Percentiles rank a stretch among this genome's conserved stretches.
Conservation (phyloP, 768 basidiomycete genomes). For the Tricholoma hemisulphureum region DNA sequence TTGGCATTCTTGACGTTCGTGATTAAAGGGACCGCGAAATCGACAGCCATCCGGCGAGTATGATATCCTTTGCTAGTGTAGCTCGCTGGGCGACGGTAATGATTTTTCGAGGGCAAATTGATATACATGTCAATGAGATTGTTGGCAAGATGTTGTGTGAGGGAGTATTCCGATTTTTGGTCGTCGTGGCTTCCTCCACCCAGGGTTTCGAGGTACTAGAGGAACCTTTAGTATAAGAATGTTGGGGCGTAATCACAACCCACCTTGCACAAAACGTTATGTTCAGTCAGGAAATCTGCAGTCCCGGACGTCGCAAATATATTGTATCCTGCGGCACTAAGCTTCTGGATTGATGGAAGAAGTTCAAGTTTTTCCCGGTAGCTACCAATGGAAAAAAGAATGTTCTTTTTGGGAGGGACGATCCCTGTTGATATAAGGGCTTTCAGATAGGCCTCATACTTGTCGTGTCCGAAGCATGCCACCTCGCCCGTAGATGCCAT, state of each 20-base stretch:
- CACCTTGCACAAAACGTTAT: slow-evolving; percentile 94
- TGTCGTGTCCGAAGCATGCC: slow-evolving; percentile 96
- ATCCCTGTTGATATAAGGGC: slow-evolving; percentile 96
- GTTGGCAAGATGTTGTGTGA: slow-evolving; percentile 94
- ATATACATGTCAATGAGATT: slow-evolving; percentile 99
- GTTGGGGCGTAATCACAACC: slow-evolving; percentile 4
- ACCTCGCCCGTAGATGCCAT: slow-evolving; percentile 99
- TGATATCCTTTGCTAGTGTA: slow-evolving; percentile 97
- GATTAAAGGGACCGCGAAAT: slow-evolving; percentile 95
- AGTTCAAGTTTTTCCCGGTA: slow-evolving; percentile 98
- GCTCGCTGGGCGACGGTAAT: slow-evolving; percentile 94
- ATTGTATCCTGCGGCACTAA: slow-evolving; percentile 90
- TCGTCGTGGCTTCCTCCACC: slow-evolving; percentile 69
- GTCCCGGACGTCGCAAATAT: slow-evolving; percentile 98
- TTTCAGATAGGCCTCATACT: slow-evolving; percentile 98
- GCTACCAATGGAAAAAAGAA: slow-evolving; percentile 93
- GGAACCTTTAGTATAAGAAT: slow-evolving; percentile 1
- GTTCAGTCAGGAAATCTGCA: slow-evolving; percentile 95
- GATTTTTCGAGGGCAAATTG: slow-evolving; percentile 97
- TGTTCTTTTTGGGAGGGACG: slow-evolving; percentile 93
- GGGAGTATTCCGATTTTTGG: slow-evolving; percentile 96
- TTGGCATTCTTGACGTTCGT: slow-evolving; percentile 99
- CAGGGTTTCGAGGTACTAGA: slow-evolving; percentile 85
- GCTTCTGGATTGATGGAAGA: slow-evolving; percentile 90
- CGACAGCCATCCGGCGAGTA: slow-evolving; percentile 97